Percentiles rank a stretch among this genome's conserved stretches.
Evolutionary conservation across 441 rosid species (phyloP).

Genomic region (Croton setiger): DNA sequence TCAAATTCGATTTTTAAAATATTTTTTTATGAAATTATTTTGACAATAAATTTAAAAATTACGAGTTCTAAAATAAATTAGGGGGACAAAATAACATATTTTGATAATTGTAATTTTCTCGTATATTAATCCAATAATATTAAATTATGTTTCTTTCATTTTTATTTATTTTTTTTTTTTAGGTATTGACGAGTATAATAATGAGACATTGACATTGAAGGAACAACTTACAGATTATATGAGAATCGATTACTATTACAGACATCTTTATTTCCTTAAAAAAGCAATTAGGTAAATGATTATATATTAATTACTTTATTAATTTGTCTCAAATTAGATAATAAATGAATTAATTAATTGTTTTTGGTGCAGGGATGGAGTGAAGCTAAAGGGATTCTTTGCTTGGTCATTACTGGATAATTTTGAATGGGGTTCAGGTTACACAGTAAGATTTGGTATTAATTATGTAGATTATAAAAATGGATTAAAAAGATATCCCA

Average conservation of each 20-base stretch:
- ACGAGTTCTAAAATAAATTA: no score
- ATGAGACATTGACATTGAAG: constrained; percentile 21
- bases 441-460: constrained; percentile 50
- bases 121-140: no score
- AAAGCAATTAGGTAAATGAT: constrained; percentile 32
- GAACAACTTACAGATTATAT: constrained; percentile 25
- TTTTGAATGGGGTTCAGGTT: constrained; percentile 51
- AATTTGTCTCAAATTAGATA: not conserved
- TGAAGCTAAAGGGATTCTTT: constrained; percentile 51
- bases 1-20: no score
- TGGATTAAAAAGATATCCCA: constrained; percentile 44
- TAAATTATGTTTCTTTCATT: no score
- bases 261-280: constrained; percentile 29
- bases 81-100: no score
- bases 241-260: constrained; percentile 27
- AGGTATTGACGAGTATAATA: constrained; percentile 37
- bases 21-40: no score
- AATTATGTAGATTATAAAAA: constrained; percentile 46
- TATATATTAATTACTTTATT: not conserved
- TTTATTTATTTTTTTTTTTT: no score
- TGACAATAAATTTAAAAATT: no score
- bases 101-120: no score
- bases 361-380: constrained; percentile 31
- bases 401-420: constrained; percentile 55
- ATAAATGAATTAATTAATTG: not conserved